Conservation (phyloP, 805 yeast species). For the Pichia scutulata region DNA sequence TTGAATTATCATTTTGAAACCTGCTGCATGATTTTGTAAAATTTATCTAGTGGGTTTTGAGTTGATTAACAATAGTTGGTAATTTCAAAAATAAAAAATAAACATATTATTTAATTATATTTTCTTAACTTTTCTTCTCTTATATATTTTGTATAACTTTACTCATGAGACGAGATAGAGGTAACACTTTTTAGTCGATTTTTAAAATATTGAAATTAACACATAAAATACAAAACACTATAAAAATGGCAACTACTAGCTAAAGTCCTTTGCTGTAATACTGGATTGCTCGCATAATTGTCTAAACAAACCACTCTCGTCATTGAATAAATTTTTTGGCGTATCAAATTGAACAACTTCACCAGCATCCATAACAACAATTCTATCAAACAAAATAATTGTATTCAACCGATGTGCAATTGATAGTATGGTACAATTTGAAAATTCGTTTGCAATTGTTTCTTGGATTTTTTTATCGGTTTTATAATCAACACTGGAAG, state of each 20-base stretch:
- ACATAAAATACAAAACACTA: neutral
- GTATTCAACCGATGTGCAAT: slow-evolving; percentile 68
- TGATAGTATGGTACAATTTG: slow-evolving; percentile 57
- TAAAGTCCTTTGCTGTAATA: slow-evolving; percentile 33
- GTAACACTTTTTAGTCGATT: too few species aligned
- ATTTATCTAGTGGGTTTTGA: too few species aligned
- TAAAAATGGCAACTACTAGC: neutral
- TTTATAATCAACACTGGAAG: slow-evolving; percentile 67
- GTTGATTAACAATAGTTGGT: too few species aligned
- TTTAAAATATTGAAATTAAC: too few species aligned
- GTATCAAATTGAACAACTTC: slow-evolving; percentile 45
- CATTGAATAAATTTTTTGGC: slow-evolving; percentile 39
- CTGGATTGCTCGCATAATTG: slow-evolving; percentile 45
- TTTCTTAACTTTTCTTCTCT: too few species aligned
- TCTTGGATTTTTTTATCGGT: slow-evolving; percentile 60
- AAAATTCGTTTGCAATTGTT: slow-evolving; percentile 52
- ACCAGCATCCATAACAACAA: slow-evolving; percentile 55
- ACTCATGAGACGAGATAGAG: too few species aligned
- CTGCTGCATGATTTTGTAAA: too few species aligned
- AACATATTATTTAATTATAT: too few species aligned
- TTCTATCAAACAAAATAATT: slow-evolving; percentile 49
- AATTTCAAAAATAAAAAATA: too few species aligned
- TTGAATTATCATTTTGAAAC: too few species aligned
- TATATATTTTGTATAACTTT: too few species aligned
- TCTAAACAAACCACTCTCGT: slow-evolving; percentile 37